Evolutionary conservation across 1,284 basidiomycete species (phyloP).

Genomic region (Tremellales sp.): DNA sequence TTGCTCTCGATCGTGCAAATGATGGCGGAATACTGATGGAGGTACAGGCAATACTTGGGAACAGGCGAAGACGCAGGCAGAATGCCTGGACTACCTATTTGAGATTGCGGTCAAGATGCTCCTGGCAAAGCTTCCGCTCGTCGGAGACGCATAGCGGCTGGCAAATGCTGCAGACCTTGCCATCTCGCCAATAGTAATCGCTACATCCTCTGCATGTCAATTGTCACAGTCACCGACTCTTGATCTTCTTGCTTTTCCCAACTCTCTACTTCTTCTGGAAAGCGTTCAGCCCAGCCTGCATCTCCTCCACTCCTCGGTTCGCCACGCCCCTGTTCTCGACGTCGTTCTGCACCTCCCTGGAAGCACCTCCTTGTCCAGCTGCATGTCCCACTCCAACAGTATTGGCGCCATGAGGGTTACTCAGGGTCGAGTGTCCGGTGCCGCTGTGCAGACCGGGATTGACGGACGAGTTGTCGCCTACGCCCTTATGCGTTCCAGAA

Average conservation of each 20-base stretch:
- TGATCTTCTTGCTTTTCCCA: too few relatives aligned
- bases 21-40: conserved; percentile 11
- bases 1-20: conserved; percentile 7
- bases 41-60: conserved; percentile 66
- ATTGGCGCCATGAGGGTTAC: too few relatives aligned
- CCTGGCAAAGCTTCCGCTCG: conserved; percentile 36
- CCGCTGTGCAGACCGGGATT: too few relatives aligned
- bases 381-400: too few relatives aligned
- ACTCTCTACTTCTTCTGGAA: conserved; percentile 18
- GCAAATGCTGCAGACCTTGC: too few relatives aligned
- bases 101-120: conserved; percentile 60
- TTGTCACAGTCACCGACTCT: too few relatives aligned
- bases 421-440: too few relatives aligned
- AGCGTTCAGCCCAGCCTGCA: conserved; percentile 16
- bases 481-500: too few relatives aligned
- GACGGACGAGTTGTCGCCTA: too few relatives aligned
- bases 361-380: not conserved
- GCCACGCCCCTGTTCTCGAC: conserved; percentile 13
- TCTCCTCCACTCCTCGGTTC: conserved; percentile 23
- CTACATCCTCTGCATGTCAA: too few relatives aligned
- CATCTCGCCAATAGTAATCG: too few relatives aligned
- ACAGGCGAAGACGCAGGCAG: conserved; percentile 81
- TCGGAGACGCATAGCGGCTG: conserved; percentile 33
- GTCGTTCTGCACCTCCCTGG: conserved; percentile 4
- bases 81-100: conserved; percentile 83